Conservation (phyloP, 2,329 filamentous ascomycete species). For the Bertia moriformis region DNA sequence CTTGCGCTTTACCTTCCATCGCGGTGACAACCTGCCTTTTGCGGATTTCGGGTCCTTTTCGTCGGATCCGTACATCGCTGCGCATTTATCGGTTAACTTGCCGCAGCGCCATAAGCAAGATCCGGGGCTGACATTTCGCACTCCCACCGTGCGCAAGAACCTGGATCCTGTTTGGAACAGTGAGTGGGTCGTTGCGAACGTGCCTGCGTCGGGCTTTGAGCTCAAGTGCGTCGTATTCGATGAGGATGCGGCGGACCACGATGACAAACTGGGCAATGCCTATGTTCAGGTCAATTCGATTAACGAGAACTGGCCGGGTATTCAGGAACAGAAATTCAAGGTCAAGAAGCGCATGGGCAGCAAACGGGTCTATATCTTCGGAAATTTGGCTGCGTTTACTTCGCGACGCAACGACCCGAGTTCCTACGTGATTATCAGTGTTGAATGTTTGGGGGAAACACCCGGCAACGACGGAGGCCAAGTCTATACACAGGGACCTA, state of each 20-base stretch:
- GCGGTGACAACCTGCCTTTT: slow-evolving; percentile 50
- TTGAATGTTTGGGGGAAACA: slow-evolving; percentile 46
- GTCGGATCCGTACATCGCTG: slow-evolving; percentile 55
- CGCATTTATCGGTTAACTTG: slow-evolving; percentile 39
- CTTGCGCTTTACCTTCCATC: slow-evolving; percentile 52
- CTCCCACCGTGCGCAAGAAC: slow-evolving; percentile 43
- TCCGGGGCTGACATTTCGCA: slow-evolving; percentile 42
- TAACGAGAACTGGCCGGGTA: slow-evolving; percentile 38
- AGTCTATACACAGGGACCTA: slow-evolving; percentile 47
- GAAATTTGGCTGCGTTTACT: slow-evolving; percentile 40
- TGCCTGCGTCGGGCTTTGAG: slow-evolving; percentile 48
- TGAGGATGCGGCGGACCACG: slow-evolving; percentile 54
- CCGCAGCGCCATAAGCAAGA: slow-evolving; percentile 52
- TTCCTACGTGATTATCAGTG: slow-evolving; percentile 41
- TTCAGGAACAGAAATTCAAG: slow-evolving; percentile 32
- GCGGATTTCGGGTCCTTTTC: slow-evolving; percentile 52
- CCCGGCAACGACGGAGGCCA: slow-evolving; percentile 33
- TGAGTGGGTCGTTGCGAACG: slow-evolving; percentile 54
- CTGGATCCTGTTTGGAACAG: slow-evolving; percentile 50
- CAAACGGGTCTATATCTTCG: slow-evolving; percentile 52
- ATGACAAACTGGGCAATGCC: slow-evolving; percentile 54
- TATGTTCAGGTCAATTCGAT: slow-evolving; percentile 37
- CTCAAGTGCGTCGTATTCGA: slow-evolving; percentile 55
- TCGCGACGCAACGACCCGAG: slow-evolving; percentile 37
- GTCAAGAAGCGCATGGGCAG: slow-evolving; percentile 52